Percentiles rank a stretch among this genome's conserved stretches.
Conservation (phyloP, 164 flowering plant genomes). For the Liriodendron chinense region DNA sequence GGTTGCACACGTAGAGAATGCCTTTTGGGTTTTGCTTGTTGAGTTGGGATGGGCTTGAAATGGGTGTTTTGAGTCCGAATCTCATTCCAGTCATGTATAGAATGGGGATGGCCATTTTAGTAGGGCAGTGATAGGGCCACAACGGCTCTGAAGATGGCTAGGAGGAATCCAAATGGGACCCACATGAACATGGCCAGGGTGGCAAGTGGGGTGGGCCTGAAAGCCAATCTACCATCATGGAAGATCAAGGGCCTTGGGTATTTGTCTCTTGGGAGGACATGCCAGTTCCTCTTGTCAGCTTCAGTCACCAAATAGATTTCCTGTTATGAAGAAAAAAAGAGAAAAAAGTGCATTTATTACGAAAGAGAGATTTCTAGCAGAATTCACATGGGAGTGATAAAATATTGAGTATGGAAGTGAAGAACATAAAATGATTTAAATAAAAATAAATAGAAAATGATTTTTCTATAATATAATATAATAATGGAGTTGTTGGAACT, state of each 20-base stretch:
- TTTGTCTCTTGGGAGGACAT: conserved; percentile 35
- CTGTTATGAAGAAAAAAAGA: conserved; percentile 22
- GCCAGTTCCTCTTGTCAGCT: conserved; percentile 32
- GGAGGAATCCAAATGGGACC: conserved; percentile 51
- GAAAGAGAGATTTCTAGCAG: neutral
- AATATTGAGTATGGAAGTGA: neutral
- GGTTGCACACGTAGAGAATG: conserved; percentile 58
- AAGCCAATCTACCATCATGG: conserved; percentile 68
- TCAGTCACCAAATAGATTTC: conserved; percentile 37
- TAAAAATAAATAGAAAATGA: too few relatives aligned
- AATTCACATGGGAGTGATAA: neutral
- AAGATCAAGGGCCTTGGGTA: conserved; percentile 57
- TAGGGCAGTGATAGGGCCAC: conserved; percentile 27
- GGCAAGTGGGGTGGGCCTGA: conserved; percentile 40
- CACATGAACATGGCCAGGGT: conserved; percentile 49
- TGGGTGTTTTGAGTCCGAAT: neutral
- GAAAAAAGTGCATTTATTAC: neutral
- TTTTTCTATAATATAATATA: too few relatives aligned
- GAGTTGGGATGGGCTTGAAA: neutral
- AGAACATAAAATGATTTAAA: too few relatives aligned
- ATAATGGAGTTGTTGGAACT: too few relatives aligned
- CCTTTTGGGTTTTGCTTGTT: conserved; percentile 15
- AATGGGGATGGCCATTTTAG: conserved; percentile 14
- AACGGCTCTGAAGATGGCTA: conserved; percentile 25
- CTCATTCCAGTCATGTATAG: conserved; percentile 24